Percentiles rank a stretch among this genome's conserved stretches.
Conservation (phyloP, 2,329 filamentous ascomycete species). For the Talaromyces piceae region DNA sequence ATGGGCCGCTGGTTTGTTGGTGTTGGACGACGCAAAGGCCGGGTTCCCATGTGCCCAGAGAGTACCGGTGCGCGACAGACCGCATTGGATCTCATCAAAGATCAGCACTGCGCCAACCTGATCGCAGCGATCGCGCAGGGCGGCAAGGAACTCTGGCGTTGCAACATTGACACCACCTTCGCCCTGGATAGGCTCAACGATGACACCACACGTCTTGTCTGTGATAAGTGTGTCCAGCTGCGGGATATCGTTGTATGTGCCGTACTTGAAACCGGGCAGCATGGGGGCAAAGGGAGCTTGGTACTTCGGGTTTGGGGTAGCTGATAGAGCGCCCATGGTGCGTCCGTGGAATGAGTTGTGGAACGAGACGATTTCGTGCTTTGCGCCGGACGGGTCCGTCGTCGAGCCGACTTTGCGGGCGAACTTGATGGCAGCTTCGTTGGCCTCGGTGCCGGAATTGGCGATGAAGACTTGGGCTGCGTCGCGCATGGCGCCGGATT, state of each 20-base stretch:
- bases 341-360: constrained; percentile 89
- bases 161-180: constrained; percentile 89
- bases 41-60: constrained; percentile 82
- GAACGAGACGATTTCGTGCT: constrained; percentile 85
- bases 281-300: constrained; percentile 92
- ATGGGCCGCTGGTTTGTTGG: constrained; percentile 59
- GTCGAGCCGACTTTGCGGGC: constrained; percentile 82
- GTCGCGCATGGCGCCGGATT: constrained; percentile 73
- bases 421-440: constrained; percentile 97
- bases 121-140: constrained; percentile 75
- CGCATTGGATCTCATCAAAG: constrained; percentile 97
- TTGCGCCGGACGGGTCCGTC: constrained; percentile 61
- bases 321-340: constrained; percentile 91
- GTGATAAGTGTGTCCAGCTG: constrained; percentile 68
- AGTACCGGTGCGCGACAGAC: constrained; percentile 74
- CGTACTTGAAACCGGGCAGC: constrained; percentile 86
- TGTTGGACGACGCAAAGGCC: constrained; percentile 41
- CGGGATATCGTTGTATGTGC: constrained; percentile 72
- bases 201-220: constrained; percentile 82
- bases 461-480: constrained; percentile 80
- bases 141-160: constrained; percentile 70
- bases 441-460: constrained; percentile 95
- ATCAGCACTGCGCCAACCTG: constrained; percentile 84
- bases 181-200: constrained; percentile 94
- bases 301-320: constrained; percentile 96